These are phyloP conservation scores for Lindgomyces ingoldianus DNA, from an alignment of 495 filamentous ascomycete species.

Conservation along the genomic window DNA sequence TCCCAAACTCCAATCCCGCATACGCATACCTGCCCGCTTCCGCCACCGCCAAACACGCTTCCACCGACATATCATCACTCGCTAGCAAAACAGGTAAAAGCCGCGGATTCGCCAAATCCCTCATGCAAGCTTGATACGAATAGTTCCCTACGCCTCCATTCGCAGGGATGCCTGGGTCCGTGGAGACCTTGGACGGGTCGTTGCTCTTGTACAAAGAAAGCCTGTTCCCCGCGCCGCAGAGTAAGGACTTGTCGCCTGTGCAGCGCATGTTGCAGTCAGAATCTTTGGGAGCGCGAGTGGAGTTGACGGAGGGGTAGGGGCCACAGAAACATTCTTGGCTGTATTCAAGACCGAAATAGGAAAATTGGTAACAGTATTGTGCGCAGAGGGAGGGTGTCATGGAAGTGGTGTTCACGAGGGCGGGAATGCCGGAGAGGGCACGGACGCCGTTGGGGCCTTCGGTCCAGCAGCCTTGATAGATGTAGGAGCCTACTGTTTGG, in stretches of 20 bases:
- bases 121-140: constrained; percentile 1
- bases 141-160: constrained; percentile 9
- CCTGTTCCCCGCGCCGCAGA: constrained; percentile 18
- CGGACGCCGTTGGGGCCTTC: no score
- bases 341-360: constrained; percentile 34
- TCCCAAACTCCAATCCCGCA: constrained; percentile 21
- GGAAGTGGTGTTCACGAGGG: constrained; percentile 4
- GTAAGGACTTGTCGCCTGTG: constrained; percentile 40
- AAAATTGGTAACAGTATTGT: constrained; percentile 17
- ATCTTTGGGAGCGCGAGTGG: constrained; percentile 3
- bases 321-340: constrained; percentile 32
- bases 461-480: constrained; percentile 23
- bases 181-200: constrained; percentile 2
- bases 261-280: constrained; percentile 56
- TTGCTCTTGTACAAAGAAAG: constrained; percentile 15
- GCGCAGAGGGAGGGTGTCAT: constrained; percentile 29
- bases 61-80: constrained; percentile 20
- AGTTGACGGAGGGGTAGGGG: background rate
- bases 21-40: background rate
- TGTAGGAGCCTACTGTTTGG: no score
- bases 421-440: constrained; percentile 7
- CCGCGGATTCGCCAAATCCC: constrained; percentile 3
- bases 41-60: constrained; percentile 16
- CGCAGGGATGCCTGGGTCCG: background rate
- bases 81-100: constrained; percentile 1